Evolutionary conservation across 169 alveolate genomes (phyloP).

Genomic region (Plasmodium reichenowi): DNA sequence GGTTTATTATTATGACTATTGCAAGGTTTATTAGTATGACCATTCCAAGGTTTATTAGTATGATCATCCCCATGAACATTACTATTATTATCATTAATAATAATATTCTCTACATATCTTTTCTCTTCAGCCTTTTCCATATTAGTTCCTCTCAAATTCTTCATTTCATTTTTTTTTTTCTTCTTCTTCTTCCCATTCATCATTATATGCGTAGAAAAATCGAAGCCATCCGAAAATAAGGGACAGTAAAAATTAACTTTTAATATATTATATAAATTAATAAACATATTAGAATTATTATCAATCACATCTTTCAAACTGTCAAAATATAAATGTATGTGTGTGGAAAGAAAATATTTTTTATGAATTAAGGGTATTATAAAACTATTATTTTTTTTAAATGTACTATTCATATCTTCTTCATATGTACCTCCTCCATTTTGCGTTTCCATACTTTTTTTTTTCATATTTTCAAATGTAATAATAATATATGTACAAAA

Average conservation of each 20-base stretch:
- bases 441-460: conserved; percentile 7
- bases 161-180: neutral
- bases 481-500: conserved; percentile 30
- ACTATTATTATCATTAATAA: too few species aligned
- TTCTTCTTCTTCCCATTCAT: neutral
- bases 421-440: neutral
- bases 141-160: neutral
- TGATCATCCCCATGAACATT: too few species aligned
- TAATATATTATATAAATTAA: conserved; percentile 16
- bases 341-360: conserved; percentile 1
- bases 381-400: conserved; percentile 4
- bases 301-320: conserved; percentile 18
- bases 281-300: conserved; percentile 38
- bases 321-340: conserved; percentile 23
- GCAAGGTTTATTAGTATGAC: too few species aligned
- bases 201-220: neutral
- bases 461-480: conserved; percentile 7
- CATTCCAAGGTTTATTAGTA: too few species aligned
- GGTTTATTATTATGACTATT: too few species aligned
- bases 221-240: neutral
- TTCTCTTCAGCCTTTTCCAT: neutral
- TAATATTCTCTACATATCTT: too few species aligned
- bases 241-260: conserved; percentile 29
- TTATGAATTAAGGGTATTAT: conserved; percentile 63
- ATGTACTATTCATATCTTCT: neutral